Base-by-base conservation (phyloP, 139 green algal genomes). In the Coelastrella sp. region DNA sequence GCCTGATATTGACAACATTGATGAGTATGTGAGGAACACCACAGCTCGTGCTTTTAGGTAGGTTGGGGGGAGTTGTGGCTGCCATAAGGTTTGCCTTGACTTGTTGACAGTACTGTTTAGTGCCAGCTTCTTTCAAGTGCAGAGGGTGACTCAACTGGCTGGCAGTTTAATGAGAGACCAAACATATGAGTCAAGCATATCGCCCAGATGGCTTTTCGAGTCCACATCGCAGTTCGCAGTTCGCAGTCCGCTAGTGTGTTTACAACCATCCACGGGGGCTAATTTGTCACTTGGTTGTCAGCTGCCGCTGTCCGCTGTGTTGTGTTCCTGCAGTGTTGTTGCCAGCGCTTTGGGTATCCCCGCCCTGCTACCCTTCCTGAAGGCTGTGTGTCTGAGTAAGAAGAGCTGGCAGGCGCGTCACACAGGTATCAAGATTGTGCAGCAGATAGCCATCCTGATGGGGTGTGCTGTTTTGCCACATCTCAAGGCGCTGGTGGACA, bases 381-480 rank as follows among this genome's bases (percentile, higher is more conserved):
- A 99, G 94, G 98, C 98, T 57, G 98, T 99, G 84, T 99, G 98
- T 92, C 93, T 98, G 93, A 97, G 92, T 80, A 99, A 99, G 93
- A 99, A 99, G 95, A 96, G 90, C 32, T 99, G 98, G 97, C 97
- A 99, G 95, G 98, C 98, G 78, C 94, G 98, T 23, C 98, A 99
- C 92, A 99, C 98, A n/a, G 98, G 98, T 81, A 98, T 99, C 96
- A 99, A 99, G 94, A 99, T 99, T 89, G 95, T 99, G 85, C 98
- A 99, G 95, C 97, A 99, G 94, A 99, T 99, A 80, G 96, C 98
- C 85, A 99, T 99, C 89, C 94, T 99, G 60, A 96, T 99, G 94
- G 97, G 98, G 81, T 99, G 97, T 92, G 98, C 98, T 0, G 97
- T 99, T 75, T 95, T 99, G 90, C 98, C 98, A 6, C 98, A 99